These are phyloP conservation scores for Eucalyptus melliodora DNA, from an alignment of 345 rosid species.

Conservation along the genomic window DNA sequence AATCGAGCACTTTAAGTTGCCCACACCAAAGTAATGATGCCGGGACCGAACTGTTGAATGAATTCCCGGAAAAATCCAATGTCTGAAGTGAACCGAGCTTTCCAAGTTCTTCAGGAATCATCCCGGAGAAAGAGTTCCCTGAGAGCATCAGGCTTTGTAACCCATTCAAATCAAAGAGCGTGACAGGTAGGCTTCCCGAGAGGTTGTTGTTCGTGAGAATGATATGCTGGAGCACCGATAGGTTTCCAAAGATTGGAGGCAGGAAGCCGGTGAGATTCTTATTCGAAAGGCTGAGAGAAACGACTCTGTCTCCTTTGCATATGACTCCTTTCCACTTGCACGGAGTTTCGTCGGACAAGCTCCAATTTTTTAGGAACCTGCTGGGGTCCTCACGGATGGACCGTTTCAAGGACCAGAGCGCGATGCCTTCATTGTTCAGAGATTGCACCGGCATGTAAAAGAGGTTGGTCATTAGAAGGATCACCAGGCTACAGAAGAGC, in stretches of 20 bases:
- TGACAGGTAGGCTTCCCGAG: slow-evolving; percentile 41
- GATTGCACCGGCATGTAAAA: slow-evolving; percentile 11
- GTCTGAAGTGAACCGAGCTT: slow-evolving; percentile 30
- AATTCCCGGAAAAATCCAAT: slow-evolving; percentile 52
- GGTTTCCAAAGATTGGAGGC: slow-evolving; percentile 45
- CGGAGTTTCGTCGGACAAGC: slow-evolving; percentile 42
- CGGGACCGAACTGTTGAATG: slow-evolving; percentile 40
- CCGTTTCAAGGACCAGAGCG: slow-evolving; percentile 52
- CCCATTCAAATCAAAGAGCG: slow-evolving; percentile 31
- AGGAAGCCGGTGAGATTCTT: slow-evolving; percentile 47
- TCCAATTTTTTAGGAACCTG: slow-evolving; percentile 46
- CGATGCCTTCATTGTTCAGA: slow-evolving; percentile 53
- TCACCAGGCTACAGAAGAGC: neutral
- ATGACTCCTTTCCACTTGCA: slow-evolving; percentile 66
- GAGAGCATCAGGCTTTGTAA: slow-evolving; percentile 64
- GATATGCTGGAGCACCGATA: slow-evolving; percentile 44
- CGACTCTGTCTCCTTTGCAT: slow-evolving; percentile 35
- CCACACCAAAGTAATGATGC: slow-evolving; percentile 33
- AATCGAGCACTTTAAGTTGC: slow-evolving; percentile 37
- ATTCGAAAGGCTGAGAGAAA: slow-evolving; percentile 38
- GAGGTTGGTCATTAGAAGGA: slow-evolving; percentile 7
- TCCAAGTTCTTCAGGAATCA: slow-evolving; percentile 50
- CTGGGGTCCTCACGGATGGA: slow-evolving; percentile 25
- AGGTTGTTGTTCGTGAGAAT: slow-evolving; percentile 56
- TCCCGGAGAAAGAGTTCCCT: slow-evolving; percentile 60